A percentile compares a stretch with the other conserved stretches of the same genome.
These are phyloP conservation scores for Hypoxylon sp. DNA, from an alignment of 2,329 filamentous ascomycete genomes.

Conservation along the genomic window DNA sequence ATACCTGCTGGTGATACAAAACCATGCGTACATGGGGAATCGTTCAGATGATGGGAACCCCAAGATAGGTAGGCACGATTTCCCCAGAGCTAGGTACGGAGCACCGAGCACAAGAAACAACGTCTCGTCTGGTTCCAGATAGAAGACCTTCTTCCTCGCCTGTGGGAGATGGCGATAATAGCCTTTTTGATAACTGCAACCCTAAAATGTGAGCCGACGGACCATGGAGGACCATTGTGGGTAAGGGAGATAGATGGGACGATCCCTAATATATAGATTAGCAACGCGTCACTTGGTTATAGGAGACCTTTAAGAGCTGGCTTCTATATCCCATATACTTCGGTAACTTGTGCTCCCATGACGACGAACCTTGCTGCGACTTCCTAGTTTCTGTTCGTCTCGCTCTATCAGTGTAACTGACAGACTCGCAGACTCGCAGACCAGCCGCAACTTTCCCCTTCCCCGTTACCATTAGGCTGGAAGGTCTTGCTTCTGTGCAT, in stretches of 20 bases:
- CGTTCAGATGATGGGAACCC: conserved; percentile 3
- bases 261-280: conserved; percentile 39
- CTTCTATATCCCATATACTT: conserved; percentile 27
- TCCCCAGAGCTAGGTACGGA: no score
- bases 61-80: conserved; percentile 3
- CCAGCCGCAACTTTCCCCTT: conserved; percentile 17
- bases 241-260: conserved; percentile 32
- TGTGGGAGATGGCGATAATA: conserved; percentile 34
- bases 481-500: conserved; percentile 19
- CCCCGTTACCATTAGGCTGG: conserved; percentile 30
- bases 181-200: conserved; percentile 39
- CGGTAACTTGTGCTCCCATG: conserved; percentile 30
- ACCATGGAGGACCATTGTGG: conserved; percentile 26
- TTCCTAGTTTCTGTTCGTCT: conserved; percentile 15
- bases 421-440: conserved; percentile 8
- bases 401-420: conserved; percentile 29
- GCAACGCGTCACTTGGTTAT: conserved; percentile 37
- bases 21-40: neutral
- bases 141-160: conserved; percentile 21
- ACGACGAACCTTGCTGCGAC: no score
- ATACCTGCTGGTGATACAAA: conserved; percentile 31
- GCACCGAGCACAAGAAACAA: no score
- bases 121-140: no score
- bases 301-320: conserved; percentile 27
- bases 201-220: conserved; percentile 30